A percentile compares a stretch with the other conserved stretches of the same genome.
Conservation (phyloP, 495 filamentous ascomycete species). For the Cenococcum geophilum region DNA sequence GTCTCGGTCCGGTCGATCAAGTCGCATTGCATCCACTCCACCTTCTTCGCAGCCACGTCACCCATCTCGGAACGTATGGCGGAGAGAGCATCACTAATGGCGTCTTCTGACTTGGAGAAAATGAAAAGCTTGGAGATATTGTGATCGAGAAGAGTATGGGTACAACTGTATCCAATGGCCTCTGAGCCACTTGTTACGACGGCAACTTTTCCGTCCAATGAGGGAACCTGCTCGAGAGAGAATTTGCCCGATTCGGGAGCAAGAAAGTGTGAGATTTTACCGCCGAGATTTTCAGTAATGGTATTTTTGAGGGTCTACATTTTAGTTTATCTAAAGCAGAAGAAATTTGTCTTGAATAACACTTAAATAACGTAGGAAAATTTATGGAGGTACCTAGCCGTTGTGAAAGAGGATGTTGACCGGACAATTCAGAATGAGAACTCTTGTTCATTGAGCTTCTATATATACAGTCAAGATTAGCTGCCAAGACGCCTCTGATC, state of each 20-base stretch:
- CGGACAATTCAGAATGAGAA: no score
- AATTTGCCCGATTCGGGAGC: slow-evolving; percentile 33
- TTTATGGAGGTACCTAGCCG: not conserved
- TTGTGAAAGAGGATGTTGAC: no score
- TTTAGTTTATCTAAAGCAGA: not conserved
- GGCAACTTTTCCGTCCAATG: slow-evolving; percentile 39
- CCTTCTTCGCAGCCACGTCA: slow-evolving; percentile 30
- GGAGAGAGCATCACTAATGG: slow-evolving; percentile 48
- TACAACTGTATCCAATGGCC: slow-evolving; percentile 41
- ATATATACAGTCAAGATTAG: no score
- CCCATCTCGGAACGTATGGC: slow-evolving; percentile 42
- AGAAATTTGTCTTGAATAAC: not conserved
- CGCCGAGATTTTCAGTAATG: slow-evolving; percentile 38
- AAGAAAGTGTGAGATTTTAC: slow-evolving; percentile 21
- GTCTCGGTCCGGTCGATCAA: slow-evolving; percentile 37
- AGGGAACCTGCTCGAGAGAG: slow-evolving; percentile 36
- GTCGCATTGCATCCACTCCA: slow-evolving; percentile 39
- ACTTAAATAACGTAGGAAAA: not conserved
- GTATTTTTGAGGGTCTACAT: slow-evolving; percentile 34
- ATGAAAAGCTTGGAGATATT: slow-evolving; percentile 41
- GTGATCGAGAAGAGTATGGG: slow-evolving; percentile 37
- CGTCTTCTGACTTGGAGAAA: slow-evolving; percentile 32
- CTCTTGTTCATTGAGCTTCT: no score
- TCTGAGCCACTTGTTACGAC: slow-evolving; percentile 41
- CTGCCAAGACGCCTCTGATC: no score